Conservation (phyloP, 2,329 filamentous ascomycete genomes). For the Talaromyces pinophilus region DNA sequence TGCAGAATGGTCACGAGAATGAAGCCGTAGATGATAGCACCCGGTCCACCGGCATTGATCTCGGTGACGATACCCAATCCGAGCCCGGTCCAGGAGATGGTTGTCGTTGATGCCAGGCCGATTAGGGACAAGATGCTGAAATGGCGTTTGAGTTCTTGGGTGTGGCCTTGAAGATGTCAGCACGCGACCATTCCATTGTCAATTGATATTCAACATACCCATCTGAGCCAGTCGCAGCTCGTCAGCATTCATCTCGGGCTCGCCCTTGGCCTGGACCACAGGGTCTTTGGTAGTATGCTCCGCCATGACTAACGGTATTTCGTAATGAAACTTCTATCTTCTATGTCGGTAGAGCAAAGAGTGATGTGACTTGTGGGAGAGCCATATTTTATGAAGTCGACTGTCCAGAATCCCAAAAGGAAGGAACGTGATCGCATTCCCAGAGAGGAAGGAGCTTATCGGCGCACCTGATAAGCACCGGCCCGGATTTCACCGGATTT, state of each 20-base stretch:
- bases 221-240: constrained; percentile 49
- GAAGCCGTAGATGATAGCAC: constrained; percentile 53
- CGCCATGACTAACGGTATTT: neutral
- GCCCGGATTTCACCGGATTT: constrained; percentile 13
- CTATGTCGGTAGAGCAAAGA: neutral
- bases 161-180: constrained; percentile 41
- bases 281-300: constrained; percentile 8
- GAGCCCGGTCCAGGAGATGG: constrained; percentile 41
- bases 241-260: constrained; percentile 31
- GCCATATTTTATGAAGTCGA: constrained; percentile 8
- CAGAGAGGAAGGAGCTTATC: neutral
- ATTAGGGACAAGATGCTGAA: constrained; percentile 53
- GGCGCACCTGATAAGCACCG: neutral
- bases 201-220: constrained; percentile 33
- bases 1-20: constrained; percentile 52
- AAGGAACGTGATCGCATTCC: neutral
- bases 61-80: constrained; percentile 50
- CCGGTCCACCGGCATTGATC: constrained; percentile 52
- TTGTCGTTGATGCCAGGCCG: constrained; percentile 53
- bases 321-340: neutral
- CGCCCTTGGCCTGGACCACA: constrained; percentile 32
- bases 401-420: neutral
- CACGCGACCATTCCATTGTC: constrained; percentile 3
- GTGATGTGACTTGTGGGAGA: neutral
- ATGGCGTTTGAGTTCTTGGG: constrained; percentile 53